Conservation (phyloP, 768 basidiomycete genomes). For the Boletus pseudo-olivaceus region DNA sequence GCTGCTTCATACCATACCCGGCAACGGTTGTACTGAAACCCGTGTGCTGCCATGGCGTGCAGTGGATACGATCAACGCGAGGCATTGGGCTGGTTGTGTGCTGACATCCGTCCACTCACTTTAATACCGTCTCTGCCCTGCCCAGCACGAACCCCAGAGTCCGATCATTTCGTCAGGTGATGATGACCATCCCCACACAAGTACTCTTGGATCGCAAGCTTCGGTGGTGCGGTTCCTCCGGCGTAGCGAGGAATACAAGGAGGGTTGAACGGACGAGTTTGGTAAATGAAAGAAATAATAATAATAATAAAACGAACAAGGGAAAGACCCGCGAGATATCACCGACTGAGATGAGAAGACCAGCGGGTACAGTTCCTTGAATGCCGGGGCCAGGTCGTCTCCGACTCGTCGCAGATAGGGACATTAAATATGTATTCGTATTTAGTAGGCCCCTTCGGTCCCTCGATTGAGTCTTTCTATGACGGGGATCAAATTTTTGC, state of each 20-base stretch:
- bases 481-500: constrained; percentile 31
- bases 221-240: constrained; percentile 22
- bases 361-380: constrained; percentile 11
- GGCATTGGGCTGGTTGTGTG: constrained; percentile 1
- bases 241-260: constrained; percentile 11
- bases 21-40: constrained; percentile 1
- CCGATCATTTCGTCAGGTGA: too few relatives aligned
- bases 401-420: background rate
- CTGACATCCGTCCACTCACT: background rate
- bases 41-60: background rate
- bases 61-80: constrained; percentile 3
- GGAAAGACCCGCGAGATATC: constrained; percentile 4
- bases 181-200: background rate
- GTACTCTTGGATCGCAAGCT: constrained; percentile 8
- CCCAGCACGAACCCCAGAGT: background rate
- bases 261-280: constrained; percentile 20
- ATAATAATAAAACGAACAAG: constrained; percentile 2
- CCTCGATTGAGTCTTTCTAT: constrained; percentile 2
- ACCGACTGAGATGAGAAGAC: background rate
- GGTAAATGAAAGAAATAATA: constrained; percentile 8
- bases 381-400: constrained; percentile 9
- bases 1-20: background rate
- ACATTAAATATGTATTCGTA: background rate
- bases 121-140: constrained; percentile 10
- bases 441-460: background rate